Evolutionary conservation across 495 filamentous ascomycete genomes (phyloP), one percentile per base, ranked within the genome.

Genomic region (Aspergillus asperescens): DNA sequence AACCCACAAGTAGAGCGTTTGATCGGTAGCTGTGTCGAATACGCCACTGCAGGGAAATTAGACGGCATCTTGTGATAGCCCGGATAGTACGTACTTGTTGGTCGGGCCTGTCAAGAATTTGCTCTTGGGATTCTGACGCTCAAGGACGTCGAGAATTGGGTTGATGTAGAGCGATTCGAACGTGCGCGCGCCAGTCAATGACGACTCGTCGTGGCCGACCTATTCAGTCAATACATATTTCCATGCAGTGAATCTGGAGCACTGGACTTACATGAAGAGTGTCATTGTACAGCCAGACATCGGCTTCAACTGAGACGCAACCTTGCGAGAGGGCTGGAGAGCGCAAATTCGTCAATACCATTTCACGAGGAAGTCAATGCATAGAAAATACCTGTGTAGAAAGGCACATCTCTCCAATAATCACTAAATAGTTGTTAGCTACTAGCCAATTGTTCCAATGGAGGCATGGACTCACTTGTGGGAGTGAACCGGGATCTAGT

Each of bases 241-340:
- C 19, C 8, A 20, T 9, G 42, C 48, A 48, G 40, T 23, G 7
- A n/a, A n/a, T 35, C 12, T n/a, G 13, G 15, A 53, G 28, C 35
- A n/a, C 12, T 6, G 31, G 1, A 62, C 71, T 24, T 6, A 74
- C 71, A 57, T 72, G 84, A 2, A 88, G 71, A 5, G 87, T 84
- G 12, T 79, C 73, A 38, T 86, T 79, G 52, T 83, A 82, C 16
- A 89, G 77, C 89, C 89, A 96, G 18, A 96, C 83, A 66, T 96
- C 91, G 2, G 89, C 89, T 70, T 96, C 91, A 16, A 89, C 81
- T 3, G 80, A 77, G 18, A 80, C 79, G 56, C 81, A 85, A 18
- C 91, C 88, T 34, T 78, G 82, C 5, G 69, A 71, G 15, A 74
- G 50, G n/a, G 64, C 69, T 73, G 28, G 37, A 18, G n/a, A 4